Evolutionary conservation across 1,139 yeast species (phyloP), one percentile per base, ranked within the genome.

Genomic region (Geotrichum histeridarum): DNA sequence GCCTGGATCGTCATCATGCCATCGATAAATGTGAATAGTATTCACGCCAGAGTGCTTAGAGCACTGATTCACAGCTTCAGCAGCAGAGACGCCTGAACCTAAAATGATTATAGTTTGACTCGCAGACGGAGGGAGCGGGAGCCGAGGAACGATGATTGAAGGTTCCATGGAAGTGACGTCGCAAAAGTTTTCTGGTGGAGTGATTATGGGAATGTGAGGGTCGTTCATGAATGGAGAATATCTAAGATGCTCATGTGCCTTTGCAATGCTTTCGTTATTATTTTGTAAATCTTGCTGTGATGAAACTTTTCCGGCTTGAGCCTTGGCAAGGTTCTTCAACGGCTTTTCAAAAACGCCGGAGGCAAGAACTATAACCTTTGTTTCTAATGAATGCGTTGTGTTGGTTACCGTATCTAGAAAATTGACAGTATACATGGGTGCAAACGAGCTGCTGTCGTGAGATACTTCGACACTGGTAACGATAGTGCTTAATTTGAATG

Each of bases 41-140:
- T 14, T 51, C 8, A 48, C 39, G 18, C 31, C 56, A 14, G 48
- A 38, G 11, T 32, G 39, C 12, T 50, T 36, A 1, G 53, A 36
- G n/a, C 48, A 47, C 14, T 46, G 36, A 32, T 50, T 52, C 11
- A 69, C 57, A 0, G 70, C 69, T 44, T 70, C 73, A 1, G 73
- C 73, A 0, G 73, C 72, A 6, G 71, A 66, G 31, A 70, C 68
- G 1, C 73, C 73, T 1, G 71, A 61, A 0, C 73, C 73, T n/a
- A 70, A 55, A 1, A 70, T 63, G n/a, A 69, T 61, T 1, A 63
- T 55, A 1, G 66, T 48, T 17, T 14, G 32, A 7, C 14, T 27
- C 11, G 55, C 41, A 7, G 48, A 30, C 7, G 33, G 38, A 2
- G 33, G 22, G 11, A 56, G 54, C n/a, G 51, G 51, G 27, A 47